Evolutionary conservation across 225 moss, liverwort and hornwort genomes (phyloP).

Genomic region (Pseudoscleropodium purum): DNA sequence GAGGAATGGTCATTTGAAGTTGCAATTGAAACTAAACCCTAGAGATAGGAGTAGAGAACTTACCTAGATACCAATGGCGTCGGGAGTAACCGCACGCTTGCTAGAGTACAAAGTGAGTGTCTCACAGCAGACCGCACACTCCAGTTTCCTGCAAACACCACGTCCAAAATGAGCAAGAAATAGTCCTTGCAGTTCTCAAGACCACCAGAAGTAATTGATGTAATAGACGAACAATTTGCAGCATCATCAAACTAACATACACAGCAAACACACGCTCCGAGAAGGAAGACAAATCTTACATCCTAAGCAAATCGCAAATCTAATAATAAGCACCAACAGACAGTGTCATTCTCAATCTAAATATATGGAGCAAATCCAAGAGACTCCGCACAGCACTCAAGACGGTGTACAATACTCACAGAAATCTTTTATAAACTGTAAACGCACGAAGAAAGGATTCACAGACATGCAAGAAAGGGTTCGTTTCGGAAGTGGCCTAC

Average conservation of each 20-base stretch:
- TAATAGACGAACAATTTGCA: neutral
- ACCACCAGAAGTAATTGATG: neutral
- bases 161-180: neutral
- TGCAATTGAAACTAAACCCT: neutral
- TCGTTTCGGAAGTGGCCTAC: neutral
- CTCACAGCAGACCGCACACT: constrained; percentile 49
- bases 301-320: neutral
- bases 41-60: neutral
- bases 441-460: neutral
- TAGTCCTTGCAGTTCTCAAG: neutral
- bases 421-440: neutral
- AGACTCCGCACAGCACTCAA: neutral
- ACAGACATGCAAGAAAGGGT: neutral
- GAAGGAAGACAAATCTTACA: neutral
- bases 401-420: neutral
- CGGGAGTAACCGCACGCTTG: constrained; percentile 65
- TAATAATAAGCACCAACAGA: neutral
- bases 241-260: neutral
- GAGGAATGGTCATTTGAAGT: neutral
- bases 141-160: constrained; percentile 30
- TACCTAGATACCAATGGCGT: constrained; percentile 55
- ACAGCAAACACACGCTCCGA: neutral
- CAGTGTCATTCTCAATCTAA: neutral
- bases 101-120: constrained; percentile 55
- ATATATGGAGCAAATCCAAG: neutral